Evolutionary conservation across 257 asterid genomes (phyloP).

Genomic region (Knoxia roxburghii): DNA sequence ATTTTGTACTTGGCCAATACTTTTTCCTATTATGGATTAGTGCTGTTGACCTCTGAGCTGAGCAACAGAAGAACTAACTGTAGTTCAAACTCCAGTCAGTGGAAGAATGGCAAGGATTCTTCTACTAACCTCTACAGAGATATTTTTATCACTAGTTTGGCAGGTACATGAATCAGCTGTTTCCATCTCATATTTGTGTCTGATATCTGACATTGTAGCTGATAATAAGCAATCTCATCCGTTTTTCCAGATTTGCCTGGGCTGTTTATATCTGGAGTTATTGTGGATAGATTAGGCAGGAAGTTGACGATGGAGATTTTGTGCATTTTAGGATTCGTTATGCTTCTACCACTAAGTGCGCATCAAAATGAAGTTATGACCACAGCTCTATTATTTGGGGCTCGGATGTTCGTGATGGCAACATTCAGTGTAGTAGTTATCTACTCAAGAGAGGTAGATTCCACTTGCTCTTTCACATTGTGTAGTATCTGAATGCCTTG

Average conservation of each 20-base stretch:
- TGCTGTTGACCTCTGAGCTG: conserved; percentile 47
- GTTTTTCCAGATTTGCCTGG: conserved; percentile 50
- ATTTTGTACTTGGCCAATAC: conserved; percentile 43
- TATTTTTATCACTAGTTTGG: conserved; percentile 52
- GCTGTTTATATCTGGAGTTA: conserved; percentile 35
- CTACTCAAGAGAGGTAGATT: conserved; percentile 60
- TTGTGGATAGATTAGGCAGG: conserved; percentile 60
- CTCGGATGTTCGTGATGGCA: conserved; percentile 53
- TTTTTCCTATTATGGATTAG: conserved; percentile 52
- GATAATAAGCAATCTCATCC: background rate
- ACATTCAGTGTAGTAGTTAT: conserved; percentile 39
- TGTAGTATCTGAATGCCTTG: no score
- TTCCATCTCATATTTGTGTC: background rate
- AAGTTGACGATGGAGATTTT: conserved; percentile 45
- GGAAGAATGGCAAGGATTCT: conserved; percentile 22
- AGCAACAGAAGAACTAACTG: conserved; percentile 42
- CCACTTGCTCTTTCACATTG: background rate
- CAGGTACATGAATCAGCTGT: conserved; percentile 31
- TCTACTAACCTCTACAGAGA: conserved; percentile 43
- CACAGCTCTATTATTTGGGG: conserved; percentile 44
- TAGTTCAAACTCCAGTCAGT: conserved; percentile 8
- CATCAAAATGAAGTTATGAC: conserved; percentile 34
- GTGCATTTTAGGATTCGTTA: conserved; percentile 33
- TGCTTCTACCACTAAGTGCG: conserved; percentile 49
- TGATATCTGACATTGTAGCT: no score